A percentile compares a stretch with the other conserved stretches of the same genome.
phyloP scores from a whole-genome alignment of 371 early-diverging fungal species.

The Syncephalastrum racemosum region DNA sequence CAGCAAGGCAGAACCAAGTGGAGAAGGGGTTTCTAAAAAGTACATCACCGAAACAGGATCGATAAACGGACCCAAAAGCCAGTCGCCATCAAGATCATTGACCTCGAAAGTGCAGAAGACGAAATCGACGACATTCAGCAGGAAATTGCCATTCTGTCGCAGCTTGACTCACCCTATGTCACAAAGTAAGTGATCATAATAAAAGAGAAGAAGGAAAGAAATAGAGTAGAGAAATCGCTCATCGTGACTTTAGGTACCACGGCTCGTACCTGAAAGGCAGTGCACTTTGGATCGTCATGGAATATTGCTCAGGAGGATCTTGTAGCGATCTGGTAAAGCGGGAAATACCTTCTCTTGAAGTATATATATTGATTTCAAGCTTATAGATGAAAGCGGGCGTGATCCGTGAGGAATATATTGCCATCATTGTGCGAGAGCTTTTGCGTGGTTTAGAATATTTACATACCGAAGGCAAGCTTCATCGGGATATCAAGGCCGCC shows the following conservation, averaged over 20 bases:
- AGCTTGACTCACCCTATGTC: slow-evolving; percentile 87
- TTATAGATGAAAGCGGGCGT: slow-evolving; percentile 76
- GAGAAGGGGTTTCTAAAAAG: slow-evolving; percentile 1
- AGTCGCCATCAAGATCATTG: slow-evolving; percentile 93
- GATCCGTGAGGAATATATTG: slow-evolving; percentile 87
- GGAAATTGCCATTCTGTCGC: slow-evolving; percentile 95
- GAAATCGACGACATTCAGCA: slow-evolving; percentile 98
- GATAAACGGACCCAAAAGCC: slow-evolving; percentile 75
- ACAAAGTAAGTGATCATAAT: slow-evolving; percentile 64
- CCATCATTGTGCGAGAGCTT: slow-evolving; percentile 89
- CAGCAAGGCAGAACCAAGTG: slow-evolving; percentile 36
- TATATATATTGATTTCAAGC: neutral
- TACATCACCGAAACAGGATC: slow-evolving; percentile 44
- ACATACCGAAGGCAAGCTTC: slow-evolving; percentile 92
- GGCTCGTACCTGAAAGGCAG: slow-evolving; percentile 83
- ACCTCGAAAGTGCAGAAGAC: slow-evolving; percentile 93
- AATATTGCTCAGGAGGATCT: slow-evolving; percentile 89
- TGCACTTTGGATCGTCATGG: slow-evolving; percentile 93
- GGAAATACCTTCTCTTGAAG: too few relatives aligned
- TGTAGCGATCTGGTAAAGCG: slow-evolving; percentile 80
- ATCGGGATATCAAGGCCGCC: slow-evolving; percentile 82
- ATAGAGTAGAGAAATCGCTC: too few relatives aligned
- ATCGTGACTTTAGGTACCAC: slow-evolving; percentile 58
- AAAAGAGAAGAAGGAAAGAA: too few relatives aligned
- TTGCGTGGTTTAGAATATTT: slow-evolving; percentile 93